Conservation (phyloP, 2,329 filamentous ascomycete genomes). For the Ophiostoma perfectum region DNA sequence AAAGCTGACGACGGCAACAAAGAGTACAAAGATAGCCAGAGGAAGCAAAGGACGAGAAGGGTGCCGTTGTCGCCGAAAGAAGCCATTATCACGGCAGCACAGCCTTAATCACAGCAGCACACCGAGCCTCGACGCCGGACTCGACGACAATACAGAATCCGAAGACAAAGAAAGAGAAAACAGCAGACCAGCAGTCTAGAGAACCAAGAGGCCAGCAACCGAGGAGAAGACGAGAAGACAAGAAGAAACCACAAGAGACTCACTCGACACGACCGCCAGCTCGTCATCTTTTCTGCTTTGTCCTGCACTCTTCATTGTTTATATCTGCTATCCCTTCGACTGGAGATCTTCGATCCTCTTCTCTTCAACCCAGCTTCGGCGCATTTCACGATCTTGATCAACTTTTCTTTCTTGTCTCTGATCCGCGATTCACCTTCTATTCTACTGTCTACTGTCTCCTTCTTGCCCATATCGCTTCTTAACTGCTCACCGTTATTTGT, state of each 20-base stretch:
- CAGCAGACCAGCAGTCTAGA: not conserved
- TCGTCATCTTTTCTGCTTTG: too few species aligned
- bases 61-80: not conserved
- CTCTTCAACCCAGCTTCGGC: not conserved
- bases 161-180: slow-evolving; percentile 1
- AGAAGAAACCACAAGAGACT: not conserved
- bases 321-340: too few species aligned
- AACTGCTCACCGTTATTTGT: not conserved
- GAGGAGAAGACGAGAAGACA: not conserved
- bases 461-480: not conserved
- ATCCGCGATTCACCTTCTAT: not conserved
- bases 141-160: not conserved
- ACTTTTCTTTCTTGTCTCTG: not conserved
- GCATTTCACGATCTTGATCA: not conserved
- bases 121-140: not conserved
- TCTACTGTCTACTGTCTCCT: not conserved
- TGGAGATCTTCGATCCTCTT: too few species aligned
- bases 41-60: not conserved
- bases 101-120: not conserved
- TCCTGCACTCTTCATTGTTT: too few species aligned
- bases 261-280: too few species aligned
- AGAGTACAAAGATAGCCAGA: not conserved
- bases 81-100: too few species aligned
- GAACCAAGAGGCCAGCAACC: not conserved
- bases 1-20: not conserved